Evolutionary conservation across 805 yeast genomes (phyloP).

Genomic region (Wickerhamiella cacticola): DNA sequence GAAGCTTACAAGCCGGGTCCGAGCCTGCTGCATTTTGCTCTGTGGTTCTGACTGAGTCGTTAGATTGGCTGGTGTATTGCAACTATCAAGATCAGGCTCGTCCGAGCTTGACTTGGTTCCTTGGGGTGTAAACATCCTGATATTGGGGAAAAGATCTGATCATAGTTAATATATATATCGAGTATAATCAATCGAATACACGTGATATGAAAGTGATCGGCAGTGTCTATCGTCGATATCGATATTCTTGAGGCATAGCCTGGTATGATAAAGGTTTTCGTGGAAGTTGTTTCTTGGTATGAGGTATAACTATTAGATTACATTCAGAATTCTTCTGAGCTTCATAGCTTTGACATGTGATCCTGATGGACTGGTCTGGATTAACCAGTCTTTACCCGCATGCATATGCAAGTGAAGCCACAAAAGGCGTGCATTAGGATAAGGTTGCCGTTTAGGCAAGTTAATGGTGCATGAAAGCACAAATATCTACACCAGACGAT

Average conservation of each 20-base stretch:
- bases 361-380: too few species aligned
- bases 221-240: too few species aligned
- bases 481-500: too few species aligned
- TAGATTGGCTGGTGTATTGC: not conserved
- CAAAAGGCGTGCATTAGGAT: not conserved
- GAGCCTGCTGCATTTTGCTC: not conserved
- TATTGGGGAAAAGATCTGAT: too few species aligned
- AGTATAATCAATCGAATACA: not conserved
- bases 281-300: too few species aligned
- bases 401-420: not conserved
- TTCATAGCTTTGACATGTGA: too few species aligned
- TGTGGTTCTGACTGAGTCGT: not conserved
- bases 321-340: not conserved
- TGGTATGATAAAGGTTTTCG: too few species aligned
- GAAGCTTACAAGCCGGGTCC: not conserved
- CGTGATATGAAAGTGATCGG: too few species aligned
- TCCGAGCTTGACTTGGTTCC: not conserved
- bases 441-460: not conserved
- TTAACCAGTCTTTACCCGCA: too few species aligned
- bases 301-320: too few species aligned
- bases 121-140: not conserved
- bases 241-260: too few species aligned
- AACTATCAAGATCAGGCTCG: not conserved
- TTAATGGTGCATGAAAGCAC: not conserved
- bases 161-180: not conserved